Evolutionary conservation across 441 rosid genomes (phyloP), one percentile per base, ranked within the genome.

Genomic region (Euphorbia celastroides): DNA sequence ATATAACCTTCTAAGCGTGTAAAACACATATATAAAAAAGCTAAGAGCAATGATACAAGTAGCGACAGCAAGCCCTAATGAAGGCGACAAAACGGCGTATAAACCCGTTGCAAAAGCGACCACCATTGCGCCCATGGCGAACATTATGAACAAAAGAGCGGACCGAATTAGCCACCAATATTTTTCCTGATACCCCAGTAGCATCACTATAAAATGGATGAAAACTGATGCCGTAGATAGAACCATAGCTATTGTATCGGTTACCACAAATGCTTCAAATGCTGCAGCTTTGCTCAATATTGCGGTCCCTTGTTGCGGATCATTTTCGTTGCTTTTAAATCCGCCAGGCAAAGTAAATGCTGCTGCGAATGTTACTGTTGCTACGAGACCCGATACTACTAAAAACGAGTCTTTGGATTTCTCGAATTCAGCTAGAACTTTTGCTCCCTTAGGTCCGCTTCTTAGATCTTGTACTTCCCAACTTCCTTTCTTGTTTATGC

Each of bases 311-410:
- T 62, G 66, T 3, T 16, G 7, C 5, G 16, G 1, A 19, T 44
- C 50, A 12, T 8, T 16, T 23, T 65, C 60, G 14, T 66, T 55
- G 7, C 38, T 66, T 57, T 0, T 26, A 38, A 52, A 65, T 12
- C 68, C 68, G 0, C 60, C 68, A 2, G 68, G 68, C n/a, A 65
- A 36, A 0, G 68, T 56, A 38, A 66, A 66, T 38, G 62, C 62
- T 17, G 70, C 62, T 27, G 70, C 70, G 41, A 66, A 66, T 1
- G 70, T 41, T 56, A 66, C 70, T 0, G 70, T 66, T 41, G 70
- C 70, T 56, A 66, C 62, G 0, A 66, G 55, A 3, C 44, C 67
- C 19, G 67, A 30, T 8, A 51, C 67, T 5, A 64, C 67, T 26
- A 64, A 20, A 30, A 30, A 32, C 1, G 67, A 64, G 44, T 64